Conservation (phyloP, 805 yeast species). For the Metschnikowia baotianmanensis region DNA sequence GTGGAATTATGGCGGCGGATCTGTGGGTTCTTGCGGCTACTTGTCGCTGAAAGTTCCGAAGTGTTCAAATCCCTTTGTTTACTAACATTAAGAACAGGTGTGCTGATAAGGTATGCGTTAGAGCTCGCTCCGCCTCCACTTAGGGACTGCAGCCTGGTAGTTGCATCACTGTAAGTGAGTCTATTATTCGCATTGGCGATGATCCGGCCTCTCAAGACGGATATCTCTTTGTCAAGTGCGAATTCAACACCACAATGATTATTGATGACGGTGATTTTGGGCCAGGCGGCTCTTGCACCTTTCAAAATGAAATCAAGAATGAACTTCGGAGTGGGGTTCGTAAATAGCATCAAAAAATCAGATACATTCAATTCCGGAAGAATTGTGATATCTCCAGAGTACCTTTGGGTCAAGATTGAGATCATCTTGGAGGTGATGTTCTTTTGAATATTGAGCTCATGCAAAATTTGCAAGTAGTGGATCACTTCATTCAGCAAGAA, state of each 20-base stretch:
- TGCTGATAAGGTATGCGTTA: conserved; percentile 15
- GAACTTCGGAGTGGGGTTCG: conserved; percentile 80
- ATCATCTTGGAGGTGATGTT: conserved; percentile 70
- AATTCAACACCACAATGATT: conserved; percentile 92
- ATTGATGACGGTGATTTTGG: conserved; percentile 76
- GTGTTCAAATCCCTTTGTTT: not conserved
- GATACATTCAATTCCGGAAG: conserved; percentile 67
- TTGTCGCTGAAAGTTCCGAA: not conserved
- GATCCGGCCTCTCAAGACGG: conserved; percentile 59
- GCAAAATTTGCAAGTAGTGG: conserved; percentile 70
- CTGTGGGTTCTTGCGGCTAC: conserved; percentile 6
- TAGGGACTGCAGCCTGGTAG: conserved; percentile 2
- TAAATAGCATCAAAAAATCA: conserved; percentile 62
- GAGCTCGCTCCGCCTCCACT: conserved; percentile 14
- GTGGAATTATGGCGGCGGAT: conserved; percentile 16
- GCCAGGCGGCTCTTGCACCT: conserved; percentile 95
- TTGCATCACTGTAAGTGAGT: conserved; percentile 10
- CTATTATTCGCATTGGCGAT: conserved; percentile 34
- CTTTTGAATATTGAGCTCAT: conserved; percentile 74
- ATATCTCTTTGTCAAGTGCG: conserved; percentile 77
- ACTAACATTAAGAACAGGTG: conserved; percentile 13
- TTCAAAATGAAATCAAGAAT: conserved; percentile 65
- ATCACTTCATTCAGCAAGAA: conserved; percentile 67
- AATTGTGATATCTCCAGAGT: conserved; percentile 92
- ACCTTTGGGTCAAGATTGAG: conserved; percentile 78